Evolutionary conservation across 768 basidiomycete species (phyloP), one percentile per base, ranked within the genome.

Genomic region (Hericium rajendrae): DNA sequence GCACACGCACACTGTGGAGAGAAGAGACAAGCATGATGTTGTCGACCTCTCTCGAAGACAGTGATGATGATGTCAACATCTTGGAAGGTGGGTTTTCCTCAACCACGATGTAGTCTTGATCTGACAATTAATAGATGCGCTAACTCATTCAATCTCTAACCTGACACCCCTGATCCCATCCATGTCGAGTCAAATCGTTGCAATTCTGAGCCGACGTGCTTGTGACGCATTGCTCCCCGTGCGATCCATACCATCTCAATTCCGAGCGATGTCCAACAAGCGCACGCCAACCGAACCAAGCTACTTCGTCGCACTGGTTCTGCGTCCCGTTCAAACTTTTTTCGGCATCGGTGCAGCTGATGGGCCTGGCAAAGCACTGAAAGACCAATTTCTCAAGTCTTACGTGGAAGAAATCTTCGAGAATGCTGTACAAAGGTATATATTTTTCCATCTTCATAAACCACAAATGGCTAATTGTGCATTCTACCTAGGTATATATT

Each of bases 181-280:
- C 2, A 70, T 89, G 57, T 79, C 84, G 5, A 74, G 67, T 26
- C 85, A 89, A 55, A 80, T 95, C 56, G 69, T 88, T 24, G 66
- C 73, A 11, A 84, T 95, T 54, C 74, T 98, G 26, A 82, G 82
- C 16, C 80, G 81, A 59, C 83, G 91, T n/a, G 92, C 88, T 62
- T 86, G 84, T 59, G 94, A 97, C 61, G 83, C 85, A 8, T 79
- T 98, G 48, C 80, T 86, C 32, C 84, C 88, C 13, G 89, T 97
- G 57, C 81, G 90, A 51, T 87, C 89, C 0, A 89, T 97, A 65
- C 91, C 92, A 1, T 86, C 88, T 0, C 94, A 97, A 64, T 90
- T 94, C 64, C 80, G 94, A 54, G 90, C 90, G 15, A 85, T 86
- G 84, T 80, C 87, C 53, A 83, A 80, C 69, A 85, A 85, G 67